Conservation (phyloP, 2,329 filamentous ascomycete species). For the Diaporthe capsici region DNA sequence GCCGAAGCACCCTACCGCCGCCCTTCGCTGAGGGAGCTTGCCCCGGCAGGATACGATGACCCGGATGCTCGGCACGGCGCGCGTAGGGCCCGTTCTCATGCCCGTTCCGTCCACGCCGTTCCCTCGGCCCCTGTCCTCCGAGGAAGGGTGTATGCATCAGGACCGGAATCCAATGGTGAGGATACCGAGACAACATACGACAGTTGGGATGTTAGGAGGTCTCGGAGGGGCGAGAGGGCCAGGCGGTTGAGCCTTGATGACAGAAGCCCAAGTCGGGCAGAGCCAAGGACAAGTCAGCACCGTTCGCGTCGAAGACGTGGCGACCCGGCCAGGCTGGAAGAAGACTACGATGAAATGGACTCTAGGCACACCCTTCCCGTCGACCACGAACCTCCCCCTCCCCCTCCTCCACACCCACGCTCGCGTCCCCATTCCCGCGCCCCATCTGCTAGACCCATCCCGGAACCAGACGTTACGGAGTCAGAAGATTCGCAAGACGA, state of each 20-base stretch:
- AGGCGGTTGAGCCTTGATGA: slow-evolving; percentile 36
- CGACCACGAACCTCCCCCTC: slow-evolving; percentile 34
- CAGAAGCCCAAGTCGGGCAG: slow-evolving; percentile 35
- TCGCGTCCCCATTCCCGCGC: slow-evolving; percentile 46
- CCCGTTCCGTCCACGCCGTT: slow-evolving; percentile 32
- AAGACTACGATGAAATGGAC: slow-evolving; percentile 42
- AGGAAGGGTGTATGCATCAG: slow-evolving; percentile 53
- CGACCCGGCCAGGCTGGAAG: slow-evolving; percentile 36
- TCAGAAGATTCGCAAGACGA: slow-evolving; percentile 33
- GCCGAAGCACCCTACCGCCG: slow-evolving; percentile 43
- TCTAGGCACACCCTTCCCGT: slow-evolving; percentile 43
- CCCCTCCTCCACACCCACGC: slow-evolving; percentile 36
- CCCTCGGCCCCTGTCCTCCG: slow-evolving; percentile 56
- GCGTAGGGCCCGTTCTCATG: slow-evolving; percentile 47
- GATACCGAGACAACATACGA: slow-evolving; percentile 56
- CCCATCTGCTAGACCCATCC: slow-evolving; percentile 43
- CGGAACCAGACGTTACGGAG: slow-evolving; percentile 21
- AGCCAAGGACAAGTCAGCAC: slow-evolving; percentile 26
- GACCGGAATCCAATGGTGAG: slow-evolving; percentile 52
- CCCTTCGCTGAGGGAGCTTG: slow-evolving; percentile 37
- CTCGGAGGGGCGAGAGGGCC: slow-evolving; percentile 42
- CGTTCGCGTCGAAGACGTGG: slow-evolving; percentile 29
- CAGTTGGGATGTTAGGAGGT: slow-evolving; percentile 51
- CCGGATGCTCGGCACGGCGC: slow-evolving; percentile 48
- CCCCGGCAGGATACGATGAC: slow-evolving; percentile 44